Conservation (phyloP, 148 eudicot genomes). For the Oxyria digyna region DNA sequence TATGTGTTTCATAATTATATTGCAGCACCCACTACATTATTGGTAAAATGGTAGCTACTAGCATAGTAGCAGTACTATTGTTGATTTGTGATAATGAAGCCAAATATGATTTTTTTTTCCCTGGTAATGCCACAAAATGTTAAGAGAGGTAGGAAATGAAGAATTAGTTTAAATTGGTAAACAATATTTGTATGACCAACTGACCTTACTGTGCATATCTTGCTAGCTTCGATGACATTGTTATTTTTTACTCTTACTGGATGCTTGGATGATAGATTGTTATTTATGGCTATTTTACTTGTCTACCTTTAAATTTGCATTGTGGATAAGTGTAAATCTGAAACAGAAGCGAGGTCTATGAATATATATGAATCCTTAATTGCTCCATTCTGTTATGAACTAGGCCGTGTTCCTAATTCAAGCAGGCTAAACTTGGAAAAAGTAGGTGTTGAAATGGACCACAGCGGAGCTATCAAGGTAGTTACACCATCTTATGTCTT, state of each 20-base stretch:
- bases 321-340: background rate
- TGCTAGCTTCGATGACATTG: background rate
- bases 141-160: background rate
- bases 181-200: background rate
- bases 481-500: background rate
- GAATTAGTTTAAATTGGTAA: background rate
- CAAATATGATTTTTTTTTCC: background rate
- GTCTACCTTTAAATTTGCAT: background rate
- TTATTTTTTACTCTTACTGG: background rate
- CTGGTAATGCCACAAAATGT: background rate
- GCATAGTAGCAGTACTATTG: no score
- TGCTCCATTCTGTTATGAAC: no score
- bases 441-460: conserved; percentile 74
- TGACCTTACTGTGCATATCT: background rate
- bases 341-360: background rate
- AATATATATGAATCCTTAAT: background rate
- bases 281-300: background rate
- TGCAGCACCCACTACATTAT: background rate
- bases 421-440: conserved; percentile 77
- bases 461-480: conserved; percentile 71
- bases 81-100: background rate
- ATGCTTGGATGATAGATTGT: background rate
- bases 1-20: background rate
- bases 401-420: conserved; percentile 83
- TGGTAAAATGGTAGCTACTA: background rate